Percentiles rank a stretch among this genome's conserved stretches.
Evolutionary conservation across 2,329 filamentous ascomycete species (phyloP).

Genomic region (Meredithiella fracta): DNA sequence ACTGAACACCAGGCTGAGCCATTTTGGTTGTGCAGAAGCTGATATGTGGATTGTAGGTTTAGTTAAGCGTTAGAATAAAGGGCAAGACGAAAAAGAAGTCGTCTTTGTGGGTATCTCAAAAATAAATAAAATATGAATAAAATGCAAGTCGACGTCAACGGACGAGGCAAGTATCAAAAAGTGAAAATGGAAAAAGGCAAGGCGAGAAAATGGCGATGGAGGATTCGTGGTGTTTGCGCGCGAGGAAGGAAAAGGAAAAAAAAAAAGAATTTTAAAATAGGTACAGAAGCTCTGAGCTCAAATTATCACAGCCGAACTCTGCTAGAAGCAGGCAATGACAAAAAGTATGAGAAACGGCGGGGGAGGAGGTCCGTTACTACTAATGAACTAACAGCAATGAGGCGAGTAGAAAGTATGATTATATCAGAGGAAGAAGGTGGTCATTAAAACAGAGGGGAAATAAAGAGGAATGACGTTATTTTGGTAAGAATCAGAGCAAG

Average conservation of each 20-base stretch:
- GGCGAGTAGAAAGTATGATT: background rate
- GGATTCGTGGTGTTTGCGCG: background rate
- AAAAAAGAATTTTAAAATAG: slow-evolving; percentile 1
- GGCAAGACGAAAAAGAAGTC: background rate
- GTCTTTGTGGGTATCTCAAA: background rate
- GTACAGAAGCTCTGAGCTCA: background rate
- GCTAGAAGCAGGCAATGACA: background rate
- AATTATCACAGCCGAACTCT: background rate
- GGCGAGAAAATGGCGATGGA: background rate
- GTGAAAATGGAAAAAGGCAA: background rate
- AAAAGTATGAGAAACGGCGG: background rate
- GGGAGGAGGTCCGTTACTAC: background rate
- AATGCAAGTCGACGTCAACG: background rate
- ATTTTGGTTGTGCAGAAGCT: slow-evolving; percentile 35
- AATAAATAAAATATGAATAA: too few relatives aligned
- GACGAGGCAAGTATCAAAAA: background rate
- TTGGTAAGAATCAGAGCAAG: background rate
- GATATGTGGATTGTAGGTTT: background rate
- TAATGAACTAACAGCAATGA: too few relatives aligned
- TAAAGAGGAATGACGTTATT: background rate
- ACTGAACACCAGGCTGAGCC: slow-evolving; percentile 73
- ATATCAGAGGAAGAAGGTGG: background rate
- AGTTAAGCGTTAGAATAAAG: slow-evolving; percentile 2
- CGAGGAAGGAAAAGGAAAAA: slow-evolving; percentile 25
- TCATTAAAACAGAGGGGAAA: background rate